Evolutionary conservation across 768 basidiomycete species (phyloP), one percentile per base, ranked within the genome.

Genomic region (Suillus paluster): DNA sequence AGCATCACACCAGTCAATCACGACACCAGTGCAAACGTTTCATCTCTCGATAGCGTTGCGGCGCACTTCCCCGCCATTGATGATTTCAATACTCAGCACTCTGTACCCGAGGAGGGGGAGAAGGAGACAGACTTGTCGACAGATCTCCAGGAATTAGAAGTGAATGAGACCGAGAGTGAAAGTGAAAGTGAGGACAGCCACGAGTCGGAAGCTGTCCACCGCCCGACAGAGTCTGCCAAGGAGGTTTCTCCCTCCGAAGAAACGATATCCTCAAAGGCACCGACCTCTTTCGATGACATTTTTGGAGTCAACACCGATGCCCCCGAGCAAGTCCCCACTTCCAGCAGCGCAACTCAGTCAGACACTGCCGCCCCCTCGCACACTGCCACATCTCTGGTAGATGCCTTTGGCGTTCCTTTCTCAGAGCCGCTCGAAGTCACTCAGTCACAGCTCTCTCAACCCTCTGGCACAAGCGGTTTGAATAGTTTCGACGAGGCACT

Each of bases 401-500:
- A 83, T n/a, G 73, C 70, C 5, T 77, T 77, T 58, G 87, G 85
- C 17, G 80, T 67, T 19, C 68, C 61, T 58, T 65, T 67, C 67
- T 56, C 50, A 68, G 34, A 27, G 39, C 45, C 52, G 48, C 68
- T 39, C 71, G 73, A 4, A 67, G 58, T 57, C 66, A 38, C 34
- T 42, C 62, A 1, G 54, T 52, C 14, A 48, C 67, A n/a, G 46
- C 69, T 25, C 25, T 46, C 57, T 17, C 68, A 66, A 49, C 68
- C 69, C 55, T 63, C 68, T 30, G 66, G 62, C 17, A 42, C 39
- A 25, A 74, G 61, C 21, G 76, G 70, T 21, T 64, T 88, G 1
- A 86, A 80, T 64, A 91, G 85, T 56, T 91, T 93, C 66, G 91
- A 94, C 68, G 90, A 92, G 70, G 87, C 89, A 1, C 80, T 94